Percentiles rank a stretch among this genome's conserved stretches.
Evolutionary conservation across 2,329 filamentous ascomycete genomes (phyloP).

Genomic region (Xylaria sp.): DNA sequence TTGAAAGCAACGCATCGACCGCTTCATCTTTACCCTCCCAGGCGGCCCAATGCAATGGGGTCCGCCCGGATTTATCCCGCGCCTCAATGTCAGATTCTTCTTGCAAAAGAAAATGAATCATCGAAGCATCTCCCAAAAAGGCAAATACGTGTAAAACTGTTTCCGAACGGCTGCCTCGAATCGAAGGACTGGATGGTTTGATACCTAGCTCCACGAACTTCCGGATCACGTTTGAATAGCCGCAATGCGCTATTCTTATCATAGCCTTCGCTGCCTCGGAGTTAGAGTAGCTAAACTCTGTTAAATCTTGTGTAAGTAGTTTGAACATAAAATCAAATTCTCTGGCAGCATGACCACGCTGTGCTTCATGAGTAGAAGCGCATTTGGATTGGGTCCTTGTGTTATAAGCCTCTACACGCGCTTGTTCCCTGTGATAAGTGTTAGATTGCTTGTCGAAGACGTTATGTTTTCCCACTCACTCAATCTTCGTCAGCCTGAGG

Average conservation of each 20-base stretch:
- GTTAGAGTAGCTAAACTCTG: too few species aligned
- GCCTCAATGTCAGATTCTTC: too few species aligned
- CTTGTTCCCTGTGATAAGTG: too few species aligned
- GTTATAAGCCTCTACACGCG: too few species aligned
- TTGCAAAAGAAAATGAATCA: background rate
- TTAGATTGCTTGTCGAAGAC: too few species aligned
- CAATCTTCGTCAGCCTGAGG: background rate
- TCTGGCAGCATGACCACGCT: background rate
- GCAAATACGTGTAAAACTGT: background rate
- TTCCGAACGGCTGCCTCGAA: background rate
- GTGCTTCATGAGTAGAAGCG: too few species aligned
- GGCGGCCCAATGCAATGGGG: too few species aligned
- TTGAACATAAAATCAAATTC: slow-evolving; percentile 5
- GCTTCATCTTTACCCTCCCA: too few species aligned
- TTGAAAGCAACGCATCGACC: too few species aligned
- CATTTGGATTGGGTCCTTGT: too few species aligned
- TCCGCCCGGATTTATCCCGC: too few species aligned
- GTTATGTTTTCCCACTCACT: background rate
- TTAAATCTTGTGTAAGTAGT: background rate
- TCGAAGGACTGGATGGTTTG: background rate
- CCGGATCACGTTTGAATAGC: background rate
- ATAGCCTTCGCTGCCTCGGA: background rate
- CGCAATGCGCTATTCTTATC: background rate
- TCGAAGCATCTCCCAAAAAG: background rate
- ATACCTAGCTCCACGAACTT: background rate